Evolutionary conservation across 352 stramenopile genomes (phyloP), one percentile per base, ranked within the genome.

Genomic region (Phytophthora hibernalis): DNA sequence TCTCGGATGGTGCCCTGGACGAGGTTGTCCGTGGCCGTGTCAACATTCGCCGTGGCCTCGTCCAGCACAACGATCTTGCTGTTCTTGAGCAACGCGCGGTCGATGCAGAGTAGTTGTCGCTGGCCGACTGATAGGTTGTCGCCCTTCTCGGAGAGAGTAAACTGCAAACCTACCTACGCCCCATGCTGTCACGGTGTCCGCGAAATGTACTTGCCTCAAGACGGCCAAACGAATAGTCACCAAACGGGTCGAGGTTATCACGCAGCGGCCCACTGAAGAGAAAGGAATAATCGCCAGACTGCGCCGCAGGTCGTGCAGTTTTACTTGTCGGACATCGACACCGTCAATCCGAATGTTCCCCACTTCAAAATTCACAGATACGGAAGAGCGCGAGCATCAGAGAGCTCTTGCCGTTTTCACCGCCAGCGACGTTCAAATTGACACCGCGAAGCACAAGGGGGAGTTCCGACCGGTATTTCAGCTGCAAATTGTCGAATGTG

Each of bases 81-180:
- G 33, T 96, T 87, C 10, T 89, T 80, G 5, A 99, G 60, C n/a
- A 99, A 54, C 9, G 94, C 96, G 43, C 96, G 82, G 3, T 92
- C 96, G 55, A 99, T 98, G 63, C 96, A 99, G 1, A 99, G 54
- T 8, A 98, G 76, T 73, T 99, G 96, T 5, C 95, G 71, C 75
- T 99, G 90, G 9, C 97, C 96, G 21, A 98, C 92, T 18, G 84
- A 97, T 31, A 98, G 93, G 67, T 98, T 98, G 35, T 93, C 86
- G 11, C 96, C 96, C 47, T 86, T 86, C 63, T 98, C 94, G 0
- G 87, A 76, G 5, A 98, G 81, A 48, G 82, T 50, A 37, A 93
- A 85, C 51, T 97, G 85, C 18, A 98, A 79, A 12, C 82, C 81
- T 35, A 12, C 82, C 81, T 35, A 30, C 38, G 12, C 57, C 54